Evolutionary conservation across 164 flowering plant genomes (phyloP), one percentile per base, ranked within the genome.

Genomic region (Taxillus chinensis): DNA sequence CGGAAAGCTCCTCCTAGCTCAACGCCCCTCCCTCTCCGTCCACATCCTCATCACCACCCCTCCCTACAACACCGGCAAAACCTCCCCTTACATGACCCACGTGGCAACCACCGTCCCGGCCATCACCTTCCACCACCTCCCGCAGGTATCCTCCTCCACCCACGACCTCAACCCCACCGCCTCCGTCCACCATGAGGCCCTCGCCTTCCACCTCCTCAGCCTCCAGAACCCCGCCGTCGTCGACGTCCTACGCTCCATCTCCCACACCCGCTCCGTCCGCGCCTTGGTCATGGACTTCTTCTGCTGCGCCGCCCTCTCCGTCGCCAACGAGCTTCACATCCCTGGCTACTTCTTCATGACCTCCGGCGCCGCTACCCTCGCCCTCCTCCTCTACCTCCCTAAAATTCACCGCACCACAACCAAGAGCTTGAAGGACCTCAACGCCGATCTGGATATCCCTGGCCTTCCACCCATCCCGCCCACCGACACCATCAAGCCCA

Each of bases 121-220:
- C 61, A 60, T 74, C 57, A 38, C 39, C 62, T 74, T 77, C 77
- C 70, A 63, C 77, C 63, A 63, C 55, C 80, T 76, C 37, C 76
- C 74, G 12, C 27, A 27, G 12, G 2, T 55, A 27, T 13, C 56
- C 38, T 2, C 59, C 46, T 8, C 58, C 57, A 11, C 70, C 49
- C 40, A 68, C 39, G 55, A 53, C 56, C 41, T 7, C 27, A 41
- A 51, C 5, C 12, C 59, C 59, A 3, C 41, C 41, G 5, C 59
- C 41, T 57, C 14, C 59, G 14, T 41, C 43, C 16, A 11, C 41
- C 40, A 3, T 5, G 59, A 57, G 10, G n/a, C 59, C 43, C 40
- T 38, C 59, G n/a, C 15, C 59, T 40, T 57, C 59, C n/a, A 57
- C 8, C 14, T 40, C 43, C 41, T 57, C 41, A 14, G n/a, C 59